Evolutionary conservation across 176 grass and related monocot species (phyloP).

Genomic region (Oryza punctata): DNA sequence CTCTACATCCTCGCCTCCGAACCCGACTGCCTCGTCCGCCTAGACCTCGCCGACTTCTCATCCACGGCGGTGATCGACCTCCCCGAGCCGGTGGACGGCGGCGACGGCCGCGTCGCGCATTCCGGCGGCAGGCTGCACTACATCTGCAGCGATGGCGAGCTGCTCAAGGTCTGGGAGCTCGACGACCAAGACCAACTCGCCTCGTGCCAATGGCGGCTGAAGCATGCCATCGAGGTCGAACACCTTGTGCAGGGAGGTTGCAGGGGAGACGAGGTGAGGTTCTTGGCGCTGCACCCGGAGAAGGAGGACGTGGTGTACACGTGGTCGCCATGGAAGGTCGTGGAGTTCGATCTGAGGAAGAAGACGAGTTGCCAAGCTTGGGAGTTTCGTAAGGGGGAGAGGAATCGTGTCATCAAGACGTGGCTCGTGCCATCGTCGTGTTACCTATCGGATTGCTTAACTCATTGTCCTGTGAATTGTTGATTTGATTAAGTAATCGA

Average conservation of each 20-base stretch:
- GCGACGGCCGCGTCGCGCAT: constrained; percentile 36
- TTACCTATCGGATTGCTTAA: constrained; percentile 48
- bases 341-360: constrained; percentile 50
- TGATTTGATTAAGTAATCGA: not conserved
- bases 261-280: constrained; percentile 24
- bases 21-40: constrained; percentile 35
- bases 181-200: not conserved
- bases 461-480: not conserved
- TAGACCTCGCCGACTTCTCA: constrained; percentile 33
- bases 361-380: constrained; percentile 21
- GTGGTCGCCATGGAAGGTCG: constrained; percentile 47
- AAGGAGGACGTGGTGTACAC: constrained; percentile 49
- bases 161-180: constrained; percentile 55
- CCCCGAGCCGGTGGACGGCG: constrained; percentile 37
- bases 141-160: constrained; percentile 21
- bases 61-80: constrained; percentile 32
- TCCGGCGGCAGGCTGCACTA: constrained; percentile 52
- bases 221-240: constrained; percentile 34
- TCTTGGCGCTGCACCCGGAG: constrained; percentile 70
- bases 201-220: constrained; percentile 24
- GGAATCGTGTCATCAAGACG: constrained; percentile 51
- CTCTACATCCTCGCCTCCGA: constrained; percentile 52
- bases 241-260: not conserved
- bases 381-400: constrained; percentile 29
- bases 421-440: constrained; percentile 61